Evolutionary conservation across 139 green algal genomes (phyloP), one percentile per base, ranked within the genome.

Genomic region (Chlorella sp.): DNA sequence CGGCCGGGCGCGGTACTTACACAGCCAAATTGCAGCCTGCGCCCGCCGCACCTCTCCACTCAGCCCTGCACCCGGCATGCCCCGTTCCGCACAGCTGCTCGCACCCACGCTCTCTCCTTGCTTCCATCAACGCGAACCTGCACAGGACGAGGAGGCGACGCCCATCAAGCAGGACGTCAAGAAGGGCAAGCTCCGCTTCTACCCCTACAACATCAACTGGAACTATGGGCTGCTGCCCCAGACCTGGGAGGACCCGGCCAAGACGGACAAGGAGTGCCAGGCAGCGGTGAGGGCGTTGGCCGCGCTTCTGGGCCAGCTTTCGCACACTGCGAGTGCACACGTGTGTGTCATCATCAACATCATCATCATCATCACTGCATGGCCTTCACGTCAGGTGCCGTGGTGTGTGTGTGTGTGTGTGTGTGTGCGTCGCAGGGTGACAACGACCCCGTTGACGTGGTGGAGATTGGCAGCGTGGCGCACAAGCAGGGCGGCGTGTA

Each of bases 151-250:
- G 90, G 74, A 81, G 26, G 80, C 71, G 67, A 99, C 83, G 23
- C 96, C 94, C 69, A 98, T 99, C 91, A 99, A 99, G 90, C 96
- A 99, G 81, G 95, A 98, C 82, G 95, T 87, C 65, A 99, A 99
- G 91, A 99, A 99, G 88, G 96, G 93, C 81, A 98, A 98, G 84
- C 86, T 99, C 62, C 79, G 96, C 6, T 95, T 95, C 88, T 99
- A 99, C 89, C 96, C 92, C 35, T 92, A 99, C 92, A 99, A 99
- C 93, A 99, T 99, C 88, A 97, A 99, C 90, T 99, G 95, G 95
- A 99, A 99, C 91, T 99, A 99, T 79, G 96, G 96, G 62, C 74
- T 99, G 85, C 85, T 99, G 75, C 96, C 96, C 3, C 94, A 98
- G 87, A 99, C 96, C 0, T 99, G 96, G 87, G 87, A 92, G 81